These are phyloP conservation scores for Andrographis paniculata DNA, from an alignment of 305 asterid species.

Conservation along the genomic window DNA sequence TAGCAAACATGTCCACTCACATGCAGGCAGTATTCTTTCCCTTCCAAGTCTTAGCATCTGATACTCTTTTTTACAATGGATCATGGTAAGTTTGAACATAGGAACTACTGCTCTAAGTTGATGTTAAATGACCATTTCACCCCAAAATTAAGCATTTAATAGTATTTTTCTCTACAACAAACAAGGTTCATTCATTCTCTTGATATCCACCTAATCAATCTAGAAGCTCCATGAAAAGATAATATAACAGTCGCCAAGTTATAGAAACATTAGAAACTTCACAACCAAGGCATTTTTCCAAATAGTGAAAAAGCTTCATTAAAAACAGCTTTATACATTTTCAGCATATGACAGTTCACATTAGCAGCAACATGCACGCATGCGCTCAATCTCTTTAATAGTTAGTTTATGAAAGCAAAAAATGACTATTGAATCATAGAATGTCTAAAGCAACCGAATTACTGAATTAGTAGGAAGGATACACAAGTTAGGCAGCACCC, in stretches of 20 bases:
- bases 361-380: background rate
- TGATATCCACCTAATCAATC: conserved; percentile 9
- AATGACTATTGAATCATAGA: no score
- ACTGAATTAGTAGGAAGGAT: conserved; percentile 35
- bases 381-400: no score
- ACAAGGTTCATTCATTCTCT: background rate
- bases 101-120: no score
- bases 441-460: no score
- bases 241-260: background rate
- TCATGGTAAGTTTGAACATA: no score
- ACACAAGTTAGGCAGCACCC: conserved; percentile 96
- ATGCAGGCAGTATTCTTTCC: no score
- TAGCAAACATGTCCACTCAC: no score
- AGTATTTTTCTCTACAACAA: background rate
- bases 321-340: background rate
- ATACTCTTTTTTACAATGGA: no score
- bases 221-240: conserved; percentile 6
- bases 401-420: no score
- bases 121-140: no score
- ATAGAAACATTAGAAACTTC: background rate
- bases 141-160: no score
- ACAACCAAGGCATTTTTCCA: background rate
- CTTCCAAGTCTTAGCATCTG: no score
- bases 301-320: background rate
- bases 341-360: background rate